phyloP scores from a whole-genome alignment of 805 yeast species.

The Danielia oregonensis region DNA sequence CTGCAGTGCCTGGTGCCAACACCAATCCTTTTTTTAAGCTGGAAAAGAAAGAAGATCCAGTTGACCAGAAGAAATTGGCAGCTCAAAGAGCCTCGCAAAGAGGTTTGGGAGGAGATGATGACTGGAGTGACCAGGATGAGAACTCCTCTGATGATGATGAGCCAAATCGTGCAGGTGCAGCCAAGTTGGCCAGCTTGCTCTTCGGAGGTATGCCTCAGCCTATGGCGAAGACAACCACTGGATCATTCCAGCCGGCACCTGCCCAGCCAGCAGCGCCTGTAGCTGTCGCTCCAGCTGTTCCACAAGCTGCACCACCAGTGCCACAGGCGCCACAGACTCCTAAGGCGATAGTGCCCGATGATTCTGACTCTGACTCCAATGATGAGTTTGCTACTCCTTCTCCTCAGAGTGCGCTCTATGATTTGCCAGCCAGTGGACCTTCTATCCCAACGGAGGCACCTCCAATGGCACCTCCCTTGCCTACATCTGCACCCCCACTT shows the following conservation, averaged over 20 bases:
- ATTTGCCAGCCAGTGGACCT: constrained; percentile 17
- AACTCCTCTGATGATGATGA: constrained; percentile 44
- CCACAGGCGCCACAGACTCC: not conserved
- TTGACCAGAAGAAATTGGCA: constrained; percentile 58
- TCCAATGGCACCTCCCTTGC: constrained; percentile 4
- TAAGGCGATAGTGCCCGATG: not conserved
- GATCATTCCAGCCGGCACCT: constrained; percentile 1
- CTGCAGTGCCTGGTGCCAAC: constrained; percentile 12
- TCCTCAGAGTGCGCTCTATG: constrained; percentile 10
- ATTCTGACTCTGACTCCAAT: constrained; percentile 7
- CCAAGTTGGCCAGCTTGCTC: constrained; percentile 50
- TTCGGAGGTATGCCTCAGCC: constrained; percentile 50
- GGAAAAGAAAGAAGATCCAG: constrained; percentile 18
- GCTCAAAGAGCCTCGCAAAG: constrained; percentile 74
- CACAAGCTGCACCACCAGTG: constrained; percentile 1
- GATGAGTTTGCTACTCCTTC: constrained; percentile 16
- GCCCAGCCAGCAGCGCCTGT: not conserved
- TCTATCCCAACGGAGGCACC: constrained; percentile 11
- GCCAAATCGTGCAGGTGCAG: constrained; percentile 51
- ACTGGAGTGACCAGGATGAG: constrained; percentile 44
- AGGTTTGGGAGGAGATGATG: constrained; percentile 40
- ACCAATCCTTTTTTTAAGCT: constrained; percentile 64
- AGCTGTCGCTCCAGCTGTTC: constrained; percentile 1
- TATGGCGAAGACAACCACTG: constrained; percentile 18
- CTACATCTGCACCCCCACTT: constrained; percentile 7